Evolutionary conservation across 257 asterid genomes (phyloP), one percentile per base, ranked within the genome.

Genomic region (Solanum corneliomulleri): DNA sequence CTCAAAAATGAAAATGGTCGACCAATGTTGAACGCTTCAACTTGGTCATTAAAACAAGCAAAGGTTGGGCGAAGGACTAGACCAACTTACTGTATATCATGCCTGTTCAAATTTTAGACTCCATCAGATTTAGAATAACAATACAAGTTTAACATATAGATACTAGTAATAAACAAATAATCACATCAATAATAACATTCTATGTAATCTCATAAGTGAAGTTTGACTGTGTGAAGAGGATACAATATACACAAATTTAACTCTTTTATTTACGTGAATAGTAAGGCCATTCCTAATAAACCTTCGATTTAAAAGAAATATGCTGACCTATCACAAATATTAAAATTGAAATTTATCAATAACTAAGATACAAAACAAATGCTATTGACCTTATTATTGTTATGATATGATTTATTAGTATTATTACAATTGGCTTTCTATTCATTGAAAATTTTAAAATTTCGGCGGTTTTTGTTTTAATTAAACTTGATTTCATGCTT

Each of bases 221-320:
- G 27, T 58, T 0, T 8, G 25, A 35, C 33, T 31, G 4, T 31
- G 7, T 35, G 7, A 8, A 5, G 4, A 58, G 11, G 11, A 0
- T 58, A 58, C 11, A 11, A 20, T 58, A 20, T 58, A 21, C 27
- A 58, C 25, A 56, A 1, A 58, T 58, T 0, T 18, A 10, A 44
- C 15, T 15, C 0, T 2, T 49, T 0, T 0, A 2, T 49, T 49
- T 49, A 4, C 2, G 7, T 7, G 1, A 2, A 4, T 21, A 58
- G 5, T 9, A 0, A 8, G 4, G 4, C 0, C 3, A 58, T 58
- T 21, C 3, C 11, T 58, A 9, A 58, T 21, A 9, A 2, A 20
- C 5, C 0, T 11, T 8, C 27, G 0, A 20, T 3, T 58, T 6
- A 7, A 60, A 9, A 60, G 13, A 25, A 64, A 64, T 64, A 1